These are phyloP conservation scores for Jimgerdemannia flammicorona DNA, from an alignment of 192 early-diverging fungal genomes.

Conservation along the genomic window DNA sequence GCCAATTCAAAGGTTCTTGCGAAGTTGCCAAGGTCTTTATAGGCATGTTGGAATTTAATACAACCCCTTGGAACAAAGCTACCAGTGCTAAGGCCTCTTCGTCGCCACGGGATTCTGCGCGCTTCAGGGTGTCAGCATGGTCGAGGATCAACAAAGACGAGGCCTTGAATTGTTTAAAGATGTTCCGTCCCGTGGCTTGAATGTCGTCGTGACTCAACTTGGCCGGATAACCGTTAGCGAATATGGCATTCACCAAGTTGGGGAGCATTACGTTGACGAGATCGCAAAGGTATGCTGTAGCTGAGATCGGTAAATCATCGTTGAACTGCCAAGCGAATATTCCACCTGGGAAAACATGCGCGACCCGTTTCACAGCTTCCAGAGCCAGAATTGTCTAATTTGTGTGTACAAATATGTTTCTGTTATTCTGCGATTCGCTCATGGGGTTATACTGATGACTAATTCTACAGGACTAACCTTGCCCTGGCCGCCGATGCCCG, in stretches of 20 bases:
- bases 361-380: background rate
- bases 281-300: background rate
- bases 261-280: background rate
- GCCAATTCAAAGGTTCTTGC: background rate
- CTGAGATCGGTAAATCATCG: background rate
- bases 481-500: background rate
- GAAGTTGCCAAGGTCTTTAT: background rate
- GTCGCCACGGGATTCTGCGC: background rate
- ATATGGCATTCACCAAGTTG: background rate
- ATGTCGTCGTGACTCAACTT: background rate
- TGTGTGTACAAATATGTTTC: background rate
- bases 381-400: background rate
- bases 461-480: background rate
- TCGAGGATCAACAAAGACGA: background rate
- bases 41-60: background rate
- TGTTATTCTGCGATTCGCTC: background rate
- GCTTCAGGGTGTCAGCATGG: background rate
- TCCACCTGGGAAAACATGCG: background rate
- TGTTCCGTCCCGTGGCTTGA: background rate
- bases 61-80: background rate
- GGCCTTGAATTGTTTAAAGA: background rate
- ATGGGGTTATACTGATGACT: background rate
- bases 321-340: background rate
- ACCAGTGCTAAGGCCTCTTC: background rate
- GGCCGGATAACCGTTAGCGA: background rate